Percentiles rank a stretch among this genome's conserved stretches.
phyloP scores from a whole-genome alignment of 176 grass and related monocot genomes.

The Oryza coarctata region DNA sequence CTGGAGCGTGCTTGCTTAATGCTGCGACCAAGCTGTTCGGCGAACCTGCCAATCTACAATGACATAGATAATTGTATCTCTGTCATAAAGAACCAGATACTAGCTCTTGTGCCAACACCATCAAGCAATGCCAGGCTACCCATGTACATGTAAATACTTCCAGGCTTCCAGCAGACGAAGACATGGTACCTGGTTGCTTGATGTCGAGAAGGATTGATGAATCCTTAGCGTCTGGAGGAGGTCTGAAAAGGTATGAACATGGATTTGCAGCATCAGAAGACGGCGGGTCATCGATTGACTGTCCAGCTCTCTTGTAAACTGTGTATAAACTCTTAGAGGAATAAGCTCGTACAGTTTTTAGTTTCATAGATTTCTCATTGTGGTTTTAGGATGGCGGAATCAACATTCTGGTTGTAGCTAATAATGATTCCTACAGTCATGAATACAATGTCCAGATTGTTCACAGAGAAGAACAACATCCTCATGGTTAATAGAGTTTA shows the following conservation, averaged over 20 bases:
- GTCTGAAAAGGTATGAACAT: conserved; percentile 8
- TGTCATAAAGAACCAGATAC: conserved; percentile 61
- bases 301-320: conserved; percentile 27
- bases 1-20: conserved; percentile 47
- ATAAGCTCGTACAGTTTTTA: conserved; percentile 15
- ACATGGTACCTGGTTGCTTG: not conserved
- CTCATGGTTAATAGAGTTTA: not conserved
- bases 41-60: conserved; percentile 50
- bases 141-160: conserved; percentile 31
- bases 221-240: conserved; percentile 13
- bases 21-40: conserved; percentile 48
- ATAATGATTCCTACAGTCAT: not conserved
- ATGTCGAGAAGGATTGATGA: not conserved
- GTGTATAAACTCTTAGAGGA: conserved; percentile 21
- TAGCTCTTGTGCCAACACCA: conserved; percentile 65
- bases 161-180: not conserved
- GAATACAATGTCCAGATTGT: not conserved
- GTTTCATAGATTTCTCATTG: not conserved
- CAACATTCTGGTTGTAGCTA: not conserved
- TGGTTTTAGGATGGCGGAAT: conserved; percentile 5
- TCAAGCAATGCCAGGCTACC: conserved; percentile 22
- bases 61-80: conserved; percentile 55
- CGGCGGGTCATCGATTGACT: conserved; percentile 8
- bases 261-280: conserved; percentile 7
- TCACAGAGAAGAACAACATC: not conserved